Evolutionary conservation across 495 filamentous ascomycete species (phyloP).

Genomic region (Xylona heveae): DNA sequence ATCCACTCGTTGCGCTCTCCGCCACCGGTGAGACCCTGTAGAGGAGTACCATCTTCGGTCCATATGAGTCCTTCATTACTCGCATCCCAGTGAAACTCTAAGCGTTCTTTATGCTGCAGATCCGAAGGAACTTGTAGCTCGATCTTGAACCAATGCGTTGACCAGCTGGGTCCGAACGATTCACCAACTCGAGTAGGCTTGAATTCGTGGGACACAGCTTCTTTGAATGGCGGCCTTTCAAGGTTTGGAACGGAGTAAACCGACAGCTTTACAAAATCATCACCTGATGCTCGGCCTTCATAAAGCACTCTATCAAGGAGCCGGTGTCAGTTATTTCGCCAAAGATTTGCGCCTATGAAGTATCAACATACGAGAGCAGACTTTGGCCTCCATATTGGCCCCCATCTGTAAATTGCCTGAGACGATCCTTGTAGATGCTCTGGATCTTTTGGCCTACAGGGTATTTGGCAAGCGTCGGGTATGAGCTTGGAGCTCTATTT

Average conservation of each 20-base stretch:
- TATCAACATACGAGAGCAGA: conserved; percentile 34
- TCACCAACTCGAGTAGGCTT: conserved; percentile 50
- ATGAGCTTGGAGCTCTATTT: conserved; percentile 11
- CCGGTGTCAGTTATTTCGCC: conserved; percentile 2
- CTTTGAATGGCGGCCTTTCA: conserved; percentile 67
- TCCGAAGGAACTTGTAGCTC: conserved; percentile 53
- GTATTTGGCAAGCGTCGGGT: conserved; percentile 33
- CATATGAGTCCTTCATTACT: conserved; percentile 84
- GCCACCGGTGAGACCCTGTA: conserved; percentile 86
- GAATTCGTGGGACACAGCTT: conserved; percentile 67
- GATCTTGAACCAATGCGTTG: conserved; percentile 94
- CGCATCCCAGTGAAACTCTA: conserved; percentile 92
- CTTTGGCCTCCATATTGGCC: conserved; percentile 71
- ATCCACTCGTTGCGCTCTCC: conserved; percentile 83
- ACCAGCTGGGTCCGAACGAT: conserved; percentile 85
- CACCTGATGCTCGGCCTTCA: conserved; percentile 48
- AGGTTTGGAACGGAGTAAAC: conserved; percentile 71
- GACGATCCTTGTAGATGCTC: conserved; percentile 68
- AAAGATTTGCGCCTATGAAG: too few species aligned
- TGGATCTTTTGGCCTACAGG: conserved; percentile 71
- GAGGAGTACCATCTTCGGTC: conserved; percentile 64
- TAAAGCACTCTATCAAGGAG: conserved; percentile 36
- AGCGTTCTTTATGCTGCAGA: conserved; percentile 44
- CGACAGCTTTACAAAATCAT: conserved; percentile 61
- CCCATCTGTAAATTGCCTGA: conserved; percentile 52